Evolutionary conservation across 495 filamentous ascomycete species (phyloP).

Genomic region (Rhypophila decipiens): DNA sequence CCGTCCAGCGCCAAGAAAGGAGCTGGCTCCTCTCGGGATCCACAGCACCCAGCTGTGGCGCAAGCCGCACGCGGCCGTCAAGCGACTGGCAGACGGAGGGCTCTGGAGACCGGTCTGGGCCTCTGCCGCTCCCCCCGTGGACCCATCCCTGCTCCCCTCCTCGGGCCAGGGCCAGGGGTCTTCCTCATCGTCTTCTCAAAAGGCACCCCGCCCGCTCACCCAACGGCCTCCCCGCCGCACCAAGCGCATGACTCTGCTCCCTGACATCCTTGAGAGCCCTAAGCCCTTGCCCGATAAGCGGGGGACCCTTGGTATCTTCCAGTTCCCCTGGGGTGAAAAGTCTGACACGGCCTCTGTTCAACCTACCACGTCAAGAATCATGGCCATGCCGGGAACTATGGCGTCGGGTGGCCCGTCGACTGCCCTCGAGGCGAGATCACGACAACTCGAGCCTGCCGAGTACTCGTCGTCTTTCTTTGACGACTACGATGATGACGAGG

Average conservation of each 20-base stretch:
- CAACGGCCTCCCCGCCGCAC: conserved; percentile 43
- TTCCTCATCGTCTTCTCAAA: conserved; percentile 16
- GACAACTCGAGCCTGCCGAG: conserved; percentile 29
- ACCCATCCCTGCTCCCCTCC: conserved; percentile 15
- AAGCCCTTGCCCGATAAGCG: conserved; percentile 44
- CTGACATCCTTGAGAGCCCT: conserved; percentile 52
- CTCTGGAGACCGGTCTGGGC: conserved; percentile 32
- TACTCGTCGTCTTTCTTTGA: conserved; percentile 45
- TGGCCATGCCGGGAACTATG: conserved; percentile 47
- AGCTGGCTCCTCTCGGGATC: conserved; percentile 23
- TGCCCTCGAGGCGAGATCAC: conserved; percentile 26
- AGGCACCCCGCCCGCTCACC: conserved; percentile 30
- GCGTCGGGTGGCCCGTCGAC: conserved; percentile 26
- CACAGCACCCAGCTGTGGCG: conserved; percentile 36
- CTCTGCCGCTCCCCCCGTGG: conserved; percentile 32
- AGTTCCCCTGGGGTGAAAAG: conserved; percentile 52
- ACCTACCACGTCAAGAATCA: conserved; percentile 23
- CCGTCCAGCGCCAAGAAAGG: conserved; percentile 28
- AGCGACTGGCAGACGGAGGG: conserved; percentile 16
- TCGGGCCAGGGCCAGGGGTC: too few relatives aligned
- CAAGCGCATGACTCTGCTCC: conserved; percentile 45
- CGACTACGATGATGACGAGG: conserved; percentile 40
- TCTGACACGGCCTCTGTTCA: conserved; percentile 44
- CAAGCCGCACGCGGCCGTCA: conserved; percentile 21
- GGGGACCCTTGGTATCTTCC: conserved; percentile 49